Base-by-base conservation (phyloP, 371 early-diverging fungal genomes). In the Edhazardia aedis region DNA sequence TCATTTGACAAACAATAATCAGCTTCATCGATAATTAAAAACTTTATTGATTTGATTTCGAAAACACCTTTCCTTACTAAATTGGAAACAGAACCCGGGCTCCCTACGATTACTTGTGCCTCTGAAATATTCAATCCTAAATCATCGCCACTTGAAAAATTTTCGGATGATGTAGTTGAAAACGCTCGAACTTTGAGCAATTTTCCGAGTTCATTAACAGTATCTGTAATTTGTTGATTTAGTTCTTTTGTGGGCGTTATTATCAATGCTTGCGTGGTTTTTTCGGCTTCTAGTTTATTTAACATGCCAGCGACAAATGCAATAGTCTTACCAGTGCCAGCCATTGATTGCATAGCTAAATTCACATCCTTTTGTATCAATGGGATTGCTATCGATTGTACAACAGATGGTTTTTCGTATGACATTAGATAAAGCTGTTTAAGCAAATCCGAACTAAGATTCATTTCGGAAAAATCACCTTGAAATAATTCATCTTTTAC, bases 281-380 rank as follows among this genome's bases (percentile, higher is more conserved):
- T 75, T 24, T 78, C 72, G 38, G 51, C 29, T 11, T 86, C 86
- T 38, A 90, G 78, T 71, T 90, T 87, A 72, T 94, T 88, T 30
- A 94, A 78, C 11, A 87, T 81, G 9, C 89, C 84, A 42, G 92
- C 76, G 2, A 91, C 88, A 71, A 92, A 94, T 30, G 90, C 91
- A 16, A 89, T 89, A 1, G 95, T 94, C 75, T 94, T 94, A 61
- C 95, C 95, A 85, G 91, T 85, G 71, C 95, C 95, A 61, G 58
- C 57, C 56, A 57, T 55, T 19, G 61, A 60, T 23, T 69, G 70
- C 14, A 66, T 68, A 14, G 57, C 61, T 16, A 60, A 14, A 49
- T 66, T 59, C 18, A 61, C 47, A n/a, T 56, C 55, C 4, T 46
- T 53, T 12, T 64, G 38, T 19, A 69, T 55, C 1, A 53, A 51